Base-by-base conservation (phyloP, 805 yeast genomes). In the Zygosaccharomyces gambellarensis region DNA sequence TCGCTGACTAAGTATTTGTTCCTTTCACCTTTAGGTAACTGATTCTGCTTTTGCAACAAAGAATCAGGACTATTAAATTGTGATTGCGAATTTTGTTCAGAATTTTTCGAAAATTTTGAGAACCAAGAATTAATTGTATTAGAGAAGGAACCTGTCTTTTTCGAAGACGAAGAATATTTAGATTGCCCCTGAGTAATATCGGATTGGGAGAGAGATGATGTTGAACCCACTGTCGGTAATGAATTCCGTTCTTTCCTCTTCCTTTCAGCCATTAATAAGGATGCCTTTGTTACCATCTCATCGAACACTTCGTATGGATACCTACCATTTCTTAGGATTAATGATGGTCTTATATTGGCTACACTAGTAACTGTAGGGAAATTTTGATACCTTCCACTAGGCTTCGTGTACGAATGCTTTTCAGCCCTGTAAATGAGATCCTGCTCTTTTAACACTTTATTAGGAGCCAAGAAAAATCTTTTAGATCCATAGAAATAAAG, bases 261-360 rank as follows among this genome's bases (percentile, higher is more conserved):
- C 38, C 52, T 50, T 39, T 49, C 51, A 7, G 60, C 58, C 23
- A 54, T 43, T 14, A 51, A 28, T 14, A 51, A 40, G 5, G 58
- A 52, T 1, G 59, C 58, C 42, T 58, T 56, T 1, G 46, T 39
- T 25, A 57, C 60, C 56, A 60, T 50, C 38, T 56, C 63, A 47
- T 63, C 67, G 25, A 57, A 48, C 2, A 60, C 52, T 43, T 63
- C 67, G 46, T 59, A 61, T 3, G 63, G 65, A 41, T 58, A 60
- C 36, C 53, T 54, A 3, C 64, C 64, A 21, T 51, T 50, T 17
- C 38, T 54, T 11, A 55, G 21, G 28, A 62, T 42, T 1, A 54
- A 12, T 5, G 57, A 46, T 22, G 64, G 61, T 28, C 63, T 50
- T 5, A 55, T 48, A 41, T 45, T 56, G 6, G 58, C 54, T 5